Evolutionary conservation across 345 rosid species (phyloP).

Genomic region (Dipteronia dyeriana): DNA sequence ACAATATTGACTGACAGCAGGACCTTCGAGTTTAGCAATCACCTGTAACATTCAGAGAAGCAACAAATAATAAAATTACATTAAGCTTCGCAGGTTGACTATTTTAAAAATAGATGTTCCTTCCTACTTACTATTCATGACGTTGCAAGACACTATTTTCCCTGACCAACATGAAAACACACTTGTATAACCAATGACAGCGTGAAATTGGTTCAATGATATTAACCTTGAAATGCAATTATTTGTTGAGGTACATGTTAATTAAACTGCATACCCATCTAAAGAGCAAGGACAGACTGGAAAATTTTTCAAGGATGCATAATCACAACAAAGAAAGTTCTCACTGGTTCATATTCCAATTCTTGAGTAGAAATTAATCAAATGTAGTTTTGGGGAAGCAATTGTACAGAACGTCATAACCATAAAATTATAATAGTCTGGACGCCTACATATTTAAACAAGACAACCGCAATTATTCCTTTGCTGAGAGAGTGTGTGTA

Average conservation of each 20-base stretch:
- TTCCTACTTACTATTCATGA: not conserved
- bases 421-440: not conserved
- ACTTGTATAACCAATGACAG: not conserved
- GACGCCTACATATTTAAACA: not conserved
- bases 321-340: not conserved
- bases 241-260: not conserved
- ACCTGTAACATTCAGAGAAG: slow-evolving; percentile 50
- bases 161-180: slow-evolving; percentile 2
- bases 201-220: not conserved
- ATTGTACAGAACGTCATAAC: not conserved
- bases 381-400: not conserved
- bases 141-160: not conserved
- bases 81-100: not conserved
- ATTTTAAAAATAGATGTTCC: not conserved
- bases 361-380: not conserved
- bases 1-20: slow-evolving; percentile 96
- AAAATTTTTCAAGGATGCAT: not conserved
- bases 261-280: not conserved
- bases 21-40: slow-evolving; percentile 97
- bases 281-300: not conserved
- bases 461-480: slow-evolving; percentile 1
- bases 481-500: not conserved
- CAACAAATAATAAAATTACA: slow-evolving; percentile 8
- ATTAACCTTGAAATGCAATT: not conserved
- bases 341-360: not conserved